Evolutionary conservation across 2,329 filamentous ascomycete species (phyloP), one percentile per base, ranked within the genome.

Genomic region (Ophiostoma quercus): DNA sequence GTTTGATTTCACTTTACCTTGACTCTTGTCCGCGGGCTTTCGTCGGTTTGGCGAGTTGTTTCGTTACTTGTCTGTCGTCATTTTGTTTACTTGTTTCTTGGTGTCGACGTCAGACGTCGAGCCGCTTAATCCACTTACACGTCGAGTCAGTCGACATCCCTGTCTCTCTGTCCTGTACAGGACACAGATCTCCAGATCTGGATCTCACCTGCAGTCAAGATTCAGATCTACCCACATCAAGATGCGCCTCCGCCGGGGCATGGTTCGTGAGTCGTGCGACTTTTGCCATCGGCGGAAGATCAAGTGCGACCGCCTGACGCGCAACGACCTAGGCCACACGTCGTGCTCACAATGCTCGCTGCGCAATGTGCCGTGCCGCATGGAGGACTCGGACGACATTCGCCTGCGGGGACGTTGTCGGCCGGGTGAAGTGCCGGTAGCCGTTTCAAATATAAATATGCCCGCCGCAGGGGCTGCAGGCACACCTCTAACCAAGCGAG

Each of bases 261-360:
- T 71, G 71, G 69, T 72, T 8, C 71, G 69, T 37, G 67, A 72
- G 71, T 72, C 71, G 57, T 72, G 71, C 57, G 71, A 72, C 68
- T 72, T 71, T 43, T 72, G 71, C 54, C 69, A 72, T 47, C 71
- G 71, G 14, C 73, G 74, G 37, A 76, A 76, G 71, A 73, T 76
- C 67, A 75, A 74, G 71, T 76, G 74, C 69, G 73, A 76, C 68
- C 71, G 73, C 0, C n/a, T 68, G 25, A 29, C 68, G 12, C 75
- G 74, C 41, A 71, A 71, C 39, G 68, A 62, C 37, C 29, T 71
- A 5, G 75, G 75, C 51, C 66, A 72, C 37, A 39, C 69, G 6
- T 62, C 68, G 9, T 76, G 75, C 70, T 75, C 74, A 5, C 74
- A 74, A 47, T 76, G 75, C 47, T 68, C 69, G 57, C 51, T 75